Evolutionary conservation across 2,329 filamentous ascomycete species (phyloP), one percentile per base, ranked within the genome.

Genomic region (Didymella sp.): DNA sequence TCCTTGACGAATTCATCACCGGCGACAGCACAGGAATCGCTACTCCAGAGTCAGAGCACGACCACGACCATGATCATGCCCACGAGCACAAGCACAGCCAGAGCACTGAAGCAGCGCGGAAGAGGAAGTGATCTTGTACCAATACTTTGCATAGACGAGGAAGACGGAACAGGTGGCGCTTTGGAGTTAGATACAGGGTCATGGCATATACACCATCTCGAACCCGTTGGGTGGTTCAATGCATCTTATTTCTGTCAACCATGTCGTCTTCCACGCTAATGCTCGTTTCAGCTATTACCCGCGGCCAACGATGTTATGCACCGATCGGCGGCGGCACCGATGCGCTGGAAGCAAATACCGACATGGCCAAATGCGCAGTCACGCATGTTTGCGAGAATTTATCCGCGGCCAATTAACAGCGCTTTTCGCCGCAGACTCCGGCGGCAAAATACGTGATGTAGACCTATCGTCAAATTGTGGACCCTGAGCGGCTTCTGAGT

Each of bases 1-100:
- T 88, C 68, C 87, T 90, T 59, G 90, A 96, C 72, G 92, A 98
- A 75, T 82, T 82, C 57, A 77, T 81, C 31, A 59, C 63, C 11
- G 67, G 69, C 24, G 67, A 73, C 43, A 64, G 67, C 11, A 67
- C 69, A 19, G 66, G 61, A n/a, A 63, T 63, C 28, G 59, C 69
- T n/a, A 73, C 59, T 17, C 68, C 74, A 24, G 73, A 69, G 50
- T 64, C 69, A 12, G 69, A 68, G 12, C 70, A 74, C 45, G 52
- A 65, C 7, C 71, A 76, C 46, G 63, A 59, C 22, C 70, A 76
- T 49, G 58, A 63, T 11, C 66, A 74, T 44, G 57, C 62, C 7
- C 65, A 74, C 42, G 61, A 63, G 31, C 60, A 72, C 51, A 64
- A 63, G 40, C 60, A 61, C 21, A 56, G 63, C 30, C 60, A 70